Evolutionary conservation across 139 green algal genomes (phyloP).

Genomic region (Micromonas pusilla): DNA sequence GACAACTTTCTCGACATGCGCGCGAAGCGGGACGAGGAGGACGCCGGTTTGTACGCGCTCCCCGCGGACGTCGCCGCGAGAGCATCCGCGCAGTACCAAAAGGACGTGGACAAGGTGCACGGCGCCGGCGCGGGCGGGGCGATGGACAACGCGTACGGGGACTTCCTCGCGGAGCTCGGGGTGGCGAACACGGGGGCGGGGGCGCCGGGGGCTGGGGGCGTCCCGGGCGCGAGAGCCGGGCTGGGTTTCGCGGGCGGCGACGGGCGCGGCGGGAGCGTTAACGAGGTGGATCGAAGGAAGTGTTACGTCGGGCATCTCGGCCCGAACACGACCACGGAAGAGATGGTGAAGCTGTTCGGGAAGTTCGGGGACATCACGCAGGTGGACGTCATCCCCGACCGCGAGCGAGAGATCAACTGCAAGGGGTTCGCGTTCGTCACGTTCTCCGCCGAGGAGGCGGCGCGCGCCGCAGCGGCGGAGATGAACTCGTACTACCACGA

Average conservation of each 20-base stretch:
- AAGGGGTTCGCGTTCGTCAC: slow-evolving; percentile 36
- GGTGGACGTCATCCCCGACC: slow-evolving; percentile 21
- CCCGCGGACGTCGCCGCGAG: background rate
- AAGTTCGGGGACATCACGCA: background rate
- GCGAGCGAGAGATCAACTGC: background rate
- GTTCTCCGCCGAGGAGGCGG: slow-evolving; percentile 18
- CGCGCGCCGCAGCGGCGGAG: background rate
- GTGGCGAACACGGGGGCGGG: slow-evolving; percentile 22
- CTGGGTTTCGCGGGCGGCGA: background rate
- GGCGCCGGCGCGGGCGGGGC: slow-evolving; percentile 5
- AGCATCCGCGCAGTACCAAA: background rate
- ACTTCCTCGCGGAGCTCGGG: slow-evolving; percentile 75
- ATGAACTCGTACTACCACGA: slow-evolving; percentile 5
- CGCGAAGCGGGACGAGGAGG: background rate
- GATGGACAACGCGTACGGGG: slow-evolving; percentile 79
- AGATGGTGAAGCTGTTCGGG: slow-evolving; percentile 22
- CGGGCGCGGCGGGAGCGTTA: background rate
- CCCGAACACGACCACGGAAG: background rate
- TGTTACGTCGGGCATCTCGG: slow-evolving; percentile 29
- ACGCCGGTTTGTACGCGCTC: background rate
- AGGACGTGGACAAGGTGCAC: slow-evolving; percentile 15
- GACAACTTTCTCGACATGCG: background rate
- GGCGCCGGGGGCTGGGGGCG: background rate
- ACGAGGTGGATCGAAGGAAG: slow-evolving; percentile 8
- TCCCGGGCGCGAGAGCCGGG: background rate